Percentiles rank a stretch among this genome's conserved stretches.
Conservation (phyloP, 1,139 yeast species). For the Sugiyamaella xylanicola region DNA sequence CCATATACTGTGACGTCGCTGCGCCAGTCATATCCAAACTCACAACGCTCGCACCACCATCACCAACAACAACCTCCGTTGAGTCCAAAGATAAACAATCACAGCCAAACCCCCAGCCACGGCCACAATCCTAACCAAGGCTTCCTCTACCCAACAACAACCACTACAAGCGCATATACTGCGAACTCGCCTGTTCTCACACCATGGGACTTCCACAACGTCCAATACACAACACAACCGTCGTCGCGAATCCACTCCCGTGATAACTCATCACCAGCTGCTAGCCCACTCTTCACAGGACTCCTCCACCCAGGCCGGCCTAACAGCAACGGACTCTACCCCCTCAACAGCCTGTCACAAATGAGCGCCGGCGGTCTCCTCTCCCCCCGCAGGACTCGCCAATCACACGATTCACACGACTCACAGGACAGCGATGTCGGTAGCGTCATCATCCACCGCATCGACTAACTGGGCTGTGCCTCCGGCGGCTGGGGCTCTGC, state of each 20-base stretch:
- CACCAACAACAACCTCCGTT: background rate
- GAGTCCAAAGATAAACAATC: background rate
- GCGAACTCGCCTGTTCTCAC: constrained; percentile 4
- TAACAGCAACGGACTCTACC: constrained; percentile 6
- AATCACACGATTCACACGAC: constrained; percentile 18
- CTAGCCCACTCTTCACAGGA: constrained; percentile 14
- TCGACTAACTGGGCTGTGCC: constrained; percentile 4
- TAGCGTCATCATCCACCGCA: constrained; percentile 24
- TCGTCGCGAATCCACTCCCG: constrained; percentile 7
- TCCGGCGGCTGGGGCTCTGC: background rate
- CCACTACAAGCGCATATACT: background rate
- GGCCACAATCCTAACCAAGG: background rate
- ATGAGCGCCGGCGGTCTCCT: constrained; percentile 7
- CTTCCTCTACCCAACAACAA: background rate
- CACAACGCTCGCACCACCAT: background rate
- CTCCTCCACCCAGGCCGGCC: background rate
- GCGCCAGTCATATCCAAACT: background rate
- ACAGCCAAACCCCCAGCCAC: background rate
- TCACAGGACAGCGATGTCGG: constrained; percentile 20
- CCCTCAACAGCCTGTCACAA: constrained; percentile 9
- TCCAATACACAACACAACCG: constrained; percentile 7
- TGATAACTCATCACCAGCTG: constrained; percentile 4
- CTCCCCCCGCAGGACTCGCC: constrained; percentile 14
- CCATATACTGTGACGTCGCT: background rate
- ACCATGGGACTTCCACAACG: constrained; percentile 14